Conservation (phyloP, 116 monocot genomes). For the Papilionanthe hybrid region DNA sequence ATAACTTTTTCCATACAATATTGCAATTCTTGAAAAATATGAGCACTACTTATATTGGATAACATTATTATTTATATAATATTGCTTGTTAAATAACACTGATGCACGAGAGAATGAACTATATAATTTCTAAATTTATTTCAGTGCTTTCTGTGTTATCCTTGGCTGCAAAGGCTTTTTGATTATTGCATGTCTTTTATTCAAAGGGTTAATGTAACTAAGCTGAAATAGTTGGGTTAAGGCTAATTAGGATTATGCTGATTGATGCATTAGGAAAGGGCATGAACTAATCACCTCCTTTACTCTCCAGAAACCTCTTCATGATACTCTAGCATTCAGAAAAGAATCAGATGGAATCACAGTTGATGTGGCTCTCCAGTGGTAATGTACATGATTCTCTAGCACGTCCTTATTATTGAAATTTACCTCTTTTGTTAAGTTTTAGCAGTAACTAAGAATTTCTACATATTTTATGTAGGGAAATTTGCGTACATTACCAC, state of each 20-base stretch:
- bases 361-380: constrained; percentile 90
- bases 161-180: neutral
- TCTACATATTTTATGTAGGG: neutral
- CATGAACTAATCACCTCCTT: constrained; percentile 7
- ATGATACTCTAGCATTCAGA: constrained; percentile 73
- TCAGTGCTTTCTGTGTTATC: neutral
- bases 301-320: constrained; percentile 71
- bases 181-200: neutral
- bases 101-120: neutral
- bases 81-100: neutral
- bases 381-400: constrained; percentile 36
- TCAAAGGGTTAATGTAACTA: neutral
- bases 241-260: neutral
- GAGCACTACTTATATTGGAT: neutral
- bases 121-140: neutral
- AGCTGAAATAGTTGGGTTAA: neutral
- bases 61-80: neutral
- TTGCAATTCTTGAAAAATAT: neutral
- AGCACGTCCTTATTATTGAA: constrained; percentile 5
- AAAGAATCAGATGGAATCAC: constrained; percentile 66
- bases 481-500: too few relatives aligned
- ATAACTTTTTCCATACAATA: neutral
- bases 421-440: neutral
- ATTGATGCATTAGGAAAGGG: neutral
- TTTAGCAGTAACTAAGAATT: neutral